Conservation (phyloP, 1,284 basidiomycete species). For the Cystobasidium slooffiae region DNA sequence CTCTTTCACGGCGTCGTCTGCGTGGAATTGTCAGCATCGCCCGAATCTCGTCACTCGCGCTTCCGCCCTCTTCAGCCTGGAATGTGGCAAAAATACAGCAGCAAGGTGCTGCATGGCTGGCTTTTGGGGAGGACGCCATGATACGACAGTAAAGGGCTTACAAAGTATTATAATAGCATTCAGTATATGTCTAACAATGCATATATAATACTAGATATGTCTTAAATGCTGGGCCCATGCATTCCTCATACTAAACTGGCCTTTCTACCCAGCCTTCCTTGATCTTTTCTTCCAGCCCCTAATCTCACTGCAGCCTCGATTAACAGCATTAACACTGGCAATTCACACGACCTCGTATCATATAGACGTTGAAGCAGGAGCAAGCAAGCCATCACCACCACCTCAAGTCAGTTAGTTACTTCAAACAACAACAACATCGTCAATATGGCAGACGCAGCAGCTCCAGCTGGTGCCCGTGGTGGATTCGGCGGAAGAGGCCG, state of each 20-base stretch:
- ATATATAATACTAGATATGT: not conserved
- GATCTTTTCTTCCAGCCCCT: conserved; percentile 15
- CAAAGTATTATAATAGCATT: not conserved
- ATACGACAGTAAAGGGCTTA: not conserved
- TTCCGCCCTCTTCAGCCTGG: not conserved
- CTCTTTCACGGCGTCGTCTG: not conserved
- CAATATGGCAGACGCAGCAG: conserved; percentile 40
- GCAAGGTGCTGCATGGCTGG: not conserved
- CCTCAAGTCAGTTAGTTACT: not conserved
- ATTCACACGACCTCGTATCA: conserved; percentile 55
- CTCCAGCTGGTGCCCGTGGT: conserved; percentile 39
- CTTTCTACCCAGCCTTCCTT: not conserved
- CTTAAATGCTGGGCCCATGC: not conserved
- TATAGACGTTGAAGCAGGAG: too few relatives aligned
- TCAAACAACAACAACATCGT: not conserved
- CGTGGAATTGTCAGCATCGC: not conserved
- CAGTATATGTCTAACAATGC: not conserved
- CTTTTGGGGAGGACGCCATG: not conserved
- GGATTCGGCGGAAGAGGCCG: conserved; percentile 62
- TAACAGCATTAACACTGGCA: not conserved
- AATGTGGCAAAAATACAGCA: conserved; percentile 17
- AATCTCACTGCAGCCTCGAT: conserved; percentile 52
- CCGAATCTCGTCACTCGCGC: conserved; percentile 1
- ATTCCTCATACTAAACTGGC: not conserved
- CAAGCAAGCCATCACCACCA: too few relatives aligned